phyloP scores from a whole-genome alignment of 805 yeast species.

The Metschnikowia matae region DNA sequence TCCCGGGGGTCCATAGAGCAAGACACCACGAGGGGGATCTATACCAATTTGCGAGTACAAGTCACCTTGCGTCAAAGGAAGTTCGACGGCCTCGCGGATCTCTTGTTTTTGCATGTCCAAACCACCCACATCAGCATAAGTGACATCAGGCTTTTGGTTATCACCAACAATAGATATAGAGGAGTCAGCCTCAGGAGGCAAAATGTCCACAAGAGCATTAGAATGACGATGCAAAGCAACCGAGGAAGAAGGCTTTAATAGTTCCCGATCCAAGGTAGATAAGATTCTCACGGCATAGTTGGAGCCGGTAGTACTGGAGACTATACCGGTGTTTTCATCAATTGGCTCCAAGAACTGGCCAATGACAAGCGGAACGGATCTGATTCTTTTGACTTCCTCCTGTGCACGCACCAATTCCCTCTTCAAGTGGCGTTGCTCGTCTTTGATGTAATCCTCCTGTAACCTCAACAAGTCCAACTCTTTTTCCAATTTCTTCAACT shows the following conservation, averaged over 20 bases:
- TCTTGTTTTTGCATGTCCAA: slow-evolving; percentile 99
- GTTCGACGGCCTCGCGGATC: slow-evolving; percentile 96
- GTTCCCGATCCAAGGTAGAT: slow-evolving; percentile 91
- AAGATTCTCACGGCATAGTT: slow-evolving; percentile 93
- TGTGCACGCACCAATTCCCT: slow-evolving; percentile 95
- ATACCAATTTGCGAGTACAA: slow-evolving; percentile 96
- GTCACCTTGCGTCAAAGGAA: slow-evolving; percentile 94
- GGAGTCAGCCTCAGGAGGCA: slow-evolving; percentile 98
- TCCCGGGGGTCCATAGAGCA: slow-evolving; percentile 99
- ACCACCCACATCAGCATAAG: slow-evolving; percentile 98
- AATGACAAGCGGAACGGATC: slow-evolving; percentile 94
- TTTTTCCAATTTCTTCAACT: slow-evolving; percentile 82
- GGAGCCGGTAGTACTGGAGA: slow-evolving; percentile 95
- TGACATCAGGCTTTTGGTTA: slow-evolving; percentile 85
- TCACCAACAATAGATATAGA: slow-evolving; percentile 93
- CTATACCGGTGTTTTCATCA: slow-evolving; percentile 94
- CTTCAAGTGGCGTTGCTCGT: slow-evolving; percentile 94
- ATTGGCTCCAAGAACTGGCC: slow-evolving; percentile 98
- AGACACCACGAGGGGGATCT: slow-evolving; percentile 97
- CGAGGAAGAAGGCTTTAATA: slow-evolving; percentile 89
- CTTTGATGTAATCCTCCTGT: slow-evolving; percentile 96
- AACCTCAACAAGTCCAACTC: slow-evolving; percentile 78
- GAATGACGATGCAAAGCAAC: slow-evolving; percentile 98
- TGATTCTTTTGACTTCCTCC: slow-evolving; percentile 96
- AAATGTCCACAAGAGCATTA: slow-evolving; percentile 91